A percentile compares a stretch with the other conserved stretches of the same genome.
Conservation (phyloP, 768 basidiomycete genomes). For the Boletus fagicola region DNA sequence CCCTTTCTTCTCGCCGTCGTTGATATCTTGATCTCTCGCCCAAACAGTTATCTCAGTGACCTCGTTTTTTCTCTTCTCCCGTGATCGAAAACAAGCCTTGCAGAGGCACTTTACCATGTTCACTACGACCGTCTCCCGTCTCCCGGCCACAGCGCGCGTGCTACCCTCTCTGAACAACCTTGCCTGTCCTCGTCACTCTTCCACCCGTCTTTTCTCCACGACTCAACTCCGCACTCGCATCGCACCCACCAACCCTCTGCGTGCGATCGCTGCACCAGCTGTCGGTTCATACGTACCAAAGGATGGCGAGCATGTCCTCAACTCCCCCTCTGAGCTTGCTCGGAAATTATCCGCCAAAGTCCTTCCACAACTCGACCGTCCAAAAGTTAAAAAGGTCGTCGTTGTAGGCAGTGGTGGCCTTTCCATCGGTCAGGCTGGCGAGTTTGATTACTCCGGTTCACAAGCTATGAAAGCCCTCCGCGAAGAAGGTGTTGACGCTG, state of each 20-base stretch:
- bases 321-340: slow-evolving; percentile 92
- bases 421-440: slow-evolving; percentile 97
- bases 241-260: slow-evolving; percentile 49
- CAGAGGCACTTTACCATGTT: slow-evolving; percentile 12
- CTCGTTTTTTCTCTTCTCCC: slow-evolving; percentile 29
- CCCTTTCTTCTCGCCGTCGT: neutral
- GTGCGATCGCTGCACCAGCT: slow-evolving; percentile 72
- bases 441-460: slow-evolving; percentile 99
- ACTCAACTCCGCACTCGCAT: slow-evolving; percentile 38
- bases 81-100: slow-evolving; percentile 12
- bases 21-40: slow-evolving; percentile 1
- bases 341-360: slow-evolving; percentile 92
- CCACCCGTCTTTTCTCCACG: slow-evolving; percentile 51
- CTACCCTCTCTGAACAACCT: slow-evolving; percentile 20
- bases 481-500: slow-evolving; percentile 91
- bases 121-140: slow-evolving; percentile 1
- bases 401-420: slow-evolving; percentile 97
- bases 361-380: slow-evolving; percentile 85
- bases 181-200: slow-evolving; percentile 18
- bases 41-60: slow-evolving; percentile 31
- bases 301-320: slow-evolving; percentile 73
- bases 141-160: slow-evolving; percentile 14
- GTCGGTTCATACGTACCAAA: slow-evolving; percentile 68
- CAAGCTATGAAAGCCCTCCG: slow-evolving; percentile 97
- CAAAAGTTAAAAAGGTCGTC: slow-evolving; percentile 91